These are phyloP conservation scores for Phylloporus arenicola DNA, from an alignment of 768 basidiomycete genomes.

Conservation along the genomic window DNA sequence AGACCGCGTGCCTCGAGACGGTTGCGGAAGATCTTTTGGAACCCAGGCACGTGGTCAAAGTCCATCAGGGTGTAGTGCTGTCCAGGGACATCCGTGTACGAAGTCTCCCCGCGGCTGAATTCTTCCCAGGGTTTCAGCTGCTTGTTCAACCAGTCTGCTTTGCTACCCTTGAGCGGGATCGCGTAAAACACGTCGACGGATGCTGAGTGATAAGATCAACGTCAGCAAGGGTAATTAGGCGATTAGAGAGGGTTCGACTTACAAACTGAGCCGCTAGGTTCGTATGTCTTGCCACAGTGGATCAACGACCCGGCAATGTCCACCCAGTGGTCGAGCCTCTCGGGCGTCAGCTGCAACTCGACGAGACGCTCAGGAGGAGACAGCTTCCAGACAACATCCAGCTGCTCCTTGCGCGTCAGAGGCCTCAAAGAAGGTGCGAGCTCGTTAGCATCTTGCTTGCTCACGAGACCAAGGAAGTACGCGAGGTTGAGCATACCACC, in stretches of 20 bases:
- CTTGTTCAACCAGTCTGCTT: conserved; percentile 26
- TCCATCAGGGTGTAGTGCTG: conserved; percentile 30
- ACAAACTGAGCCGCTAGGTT: conserved; percentile 24
- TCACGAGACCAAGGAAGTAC: conserved; percentile 36
- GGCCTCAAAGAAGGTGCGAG: conserved; percentile 21
- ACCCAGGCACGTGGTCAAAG: conserved; percentile 26
- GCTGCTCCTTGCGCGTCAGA: conserved; percentile 23
- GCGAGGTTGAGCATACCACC: conserved; percentile 38
- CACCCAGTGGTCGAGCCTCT: conserved; percentile 27
- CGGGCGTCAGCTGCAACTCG: conserved; percentile 25
- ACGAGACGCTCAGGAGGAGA: conserved; percentile 27
- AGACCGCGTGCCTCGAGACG: conserved; percentile 24
- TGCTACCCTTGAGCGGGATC: conserved; percentile 23
- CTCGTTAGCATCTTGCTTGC: conserved; percentile 25
- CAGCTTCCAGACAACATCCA: conserved; percentile 25
- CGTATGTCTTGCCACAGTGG: conserved; percentile 28
- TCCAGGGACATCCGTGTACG: conserved; percentile 24
- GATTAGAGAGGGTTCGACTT: conserved; percentile 4
- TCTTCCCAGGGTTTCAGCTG: conserved; percentile 25
- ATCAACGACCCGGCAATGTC: conserved; percentile 28
- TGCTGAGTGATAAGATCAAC: conserved; percentile 2
- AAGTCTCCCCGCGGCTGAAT: conserved; percentile 19
- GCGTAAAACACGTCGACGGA: conserved; percentile 24
- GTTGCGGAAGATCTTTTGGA: conserved; percentile 27
- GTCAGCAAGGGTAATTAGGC: background rate